Conservation (phyloP, 139 green algal species). For the Coccomyxa sp. region DNA sequence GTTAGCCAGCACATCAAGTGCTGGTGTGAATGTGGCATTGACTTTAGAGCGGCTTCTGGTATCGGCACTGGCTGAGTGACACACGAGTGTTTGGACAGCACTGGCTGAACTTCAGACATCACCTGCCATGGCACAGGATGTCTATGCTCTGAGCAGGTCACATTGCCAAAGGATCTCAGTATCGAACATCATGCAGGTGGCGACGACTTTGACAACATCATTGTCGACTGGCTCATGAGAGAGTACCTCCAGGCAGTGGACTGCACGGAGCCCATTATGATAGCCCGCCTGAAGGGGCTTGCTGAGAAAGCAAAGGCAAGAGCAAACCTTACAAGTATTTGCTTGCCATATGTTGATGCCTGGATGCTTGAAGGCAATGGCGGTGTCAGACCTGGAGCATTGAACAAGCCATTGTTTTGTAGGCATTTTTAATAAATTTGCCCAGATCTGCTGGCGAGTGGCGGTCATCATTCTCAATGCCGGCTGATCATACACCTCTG, state of each 20-base stretch:
- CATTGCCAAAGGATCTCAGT: neutral
- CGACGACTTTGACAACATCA: constrained; percentile 78
- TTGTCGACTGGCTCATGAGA: constrained; percentile 57
- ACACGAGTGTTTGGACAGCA: too few relatives aligned
- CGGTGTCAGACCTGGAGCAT: too few relatives aligned
- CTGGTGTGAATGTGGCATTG: too few relatives aligned
- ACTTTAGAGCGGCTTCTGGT: too few relatives aligned
- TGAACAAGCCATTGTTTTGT: neutral
- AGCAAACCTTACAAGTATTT: too few relatives aligned
- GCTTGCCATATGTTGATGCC: too few relatives aligned
- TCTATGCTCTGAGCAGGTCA: neutral
- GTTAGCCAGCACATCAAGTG: too few relatives aligned
- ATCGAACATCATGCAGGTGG: constrained; percentile 37
- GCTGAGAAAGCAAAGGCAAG: too few relatives aligned
- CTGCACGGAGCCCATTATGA: neutral
- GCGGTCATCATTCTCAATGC: neutral
- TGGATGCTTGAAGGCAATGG: neutral
- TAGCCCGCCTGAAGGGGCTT: too few relatives aligned
- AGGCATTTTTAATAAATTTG: too few relatives aligned
- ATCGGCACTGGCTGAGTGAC: too few relatives aligned
- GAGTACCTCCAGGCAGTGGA: constrained; percentile 43
- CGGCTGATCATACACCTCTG: neutral
- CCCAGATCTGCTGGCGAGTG: neutral
- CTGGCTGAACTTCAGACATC: too few relatives aligned
- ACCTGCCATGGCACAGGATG: neutral